Evolutionary conservation across 1,284 basidiomycete species (phyloP).

Genomic region (Phylloboletellus chloephorus): DNA sequence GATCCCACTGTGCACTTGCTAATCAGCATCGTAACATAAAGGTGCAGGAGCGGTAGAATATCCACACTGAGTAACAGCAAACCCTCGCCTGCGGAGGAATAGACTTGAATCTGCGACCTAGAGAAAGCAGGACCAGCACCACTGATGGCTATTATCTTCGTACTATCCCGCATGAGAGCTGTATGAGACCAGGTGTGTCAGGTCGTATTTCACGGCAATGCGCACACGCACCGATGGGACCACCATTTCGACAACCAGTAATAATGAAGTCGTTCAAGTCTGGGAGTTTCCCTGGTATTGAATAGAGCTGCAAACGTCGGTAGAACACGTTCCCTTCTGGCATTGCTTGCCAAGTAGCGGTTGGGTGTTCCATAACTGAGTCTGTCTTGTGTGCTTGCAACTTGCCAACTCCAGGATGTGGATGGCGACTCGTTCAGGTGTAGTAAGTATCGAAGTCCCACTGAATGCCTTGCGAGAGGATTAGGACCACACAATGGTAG

Average conservation of each 20-base stretch:
- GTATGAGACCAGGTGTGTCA: not conserved
- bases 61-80: slow-evolving; percentile 65
- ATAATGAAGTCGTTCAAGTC: slow-evolving; percentile 79
- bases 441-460: not conserved
- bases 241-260: slow-evolving; percentile 80
- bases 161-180: slow-evolving; percentile 87
- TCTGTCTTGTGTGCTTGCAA: slow-evolving; percentile 19
- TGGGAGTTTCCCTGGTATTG: slow-evolving; percentile 74
- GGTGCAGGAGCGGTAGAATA: slow-evolving; percentile 31
- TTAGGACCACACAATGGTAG: no score
- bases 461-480: not conserved
- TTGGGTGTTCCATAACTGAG: slow-evolving; percentile 60
- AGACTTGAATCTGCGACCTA: slow-evolving; percentile 75
- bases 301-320: slow-evolving; percentile 78
- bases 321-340: slow-evolving; percentile 77
- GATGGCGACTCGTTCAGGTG: not conserved
- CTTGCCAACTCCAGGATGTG: not conserved
- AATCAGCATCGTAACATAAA: slow-evolving; percentile 16
- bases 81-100: slow-evolving; percentile 67
- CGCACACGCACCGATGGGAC: slow-evolving; percentile 68
- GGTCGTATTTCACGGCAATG: not conserved
- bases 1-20: slow-evolving; percentile 64
- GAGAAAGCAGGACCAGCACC: slow-evolving; percentile 55
- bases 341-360: slow-evolving; percentile 74
- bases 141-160: slow-evolving; percentile 75